Percentiles rank a stretch among this genome's conserved stretches.
Conservation (phyloP, 345 rosid genomes). For the Sonneratia caseolaris region DNA sequence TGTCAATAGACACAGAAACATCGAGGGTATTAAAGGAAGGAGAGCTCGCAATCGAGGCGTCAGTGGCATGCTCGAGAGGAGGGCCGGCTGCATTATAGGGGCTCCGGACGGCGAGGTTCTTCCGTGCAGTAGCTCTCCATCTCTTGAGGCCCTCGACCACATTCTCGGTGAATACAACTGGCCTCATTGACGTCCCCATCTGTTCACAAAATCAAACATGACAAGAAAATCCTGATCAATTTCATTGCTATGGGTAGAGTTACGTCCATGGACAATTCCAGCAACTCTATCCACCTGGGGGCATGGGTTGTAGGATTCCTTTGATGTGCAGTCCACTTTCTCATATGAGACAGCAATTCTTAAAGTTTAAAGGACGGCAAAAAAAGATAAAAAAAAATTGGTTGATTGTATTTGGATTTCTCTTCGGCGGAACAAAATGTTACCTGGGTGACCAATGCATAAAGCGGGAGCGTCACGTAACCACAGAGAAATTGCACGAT, state of each 20-base stretch:
- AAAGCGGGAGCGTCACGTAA: constrained; percentile 53
- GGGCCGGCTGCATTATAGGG: background rate
- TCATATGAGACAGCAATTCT: too few species aligned
- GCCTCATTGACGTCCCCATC: constrained; percentile 56
- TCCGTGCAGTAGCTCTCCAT: constrained; percentile 40
- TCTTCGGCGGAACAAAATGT: too few species aligned
- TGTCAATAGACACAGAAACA: background rate
- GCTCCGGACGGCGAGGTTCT: constrained; percentile 14
- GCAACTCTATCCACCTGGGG: too few species aligned
- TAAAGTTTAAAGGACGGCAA: too few species aligned
- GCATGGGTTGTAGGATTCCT: background rate
- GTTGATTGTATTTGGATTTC: too few species aligned
- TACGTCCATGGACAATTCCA: too few species aligned
- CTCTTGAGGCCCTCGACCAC: constrained; percentile 31
- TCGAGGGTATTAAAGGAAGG: constrained; percentile 24
- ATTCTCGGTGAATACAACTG: constrained; percentile 30
- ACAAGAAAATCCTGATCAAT: background rate
- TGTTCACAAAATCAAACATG: constrained; percentile 11
- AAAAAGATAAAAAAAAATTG: too few species aligned
- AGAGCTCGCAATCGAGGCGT: constrained; percentile 3
- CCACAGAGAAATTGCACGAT: constrained; percentile 42
- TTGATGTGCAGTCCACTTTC: background rate
- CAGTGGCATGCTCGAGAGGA: constrained; percentile 10
- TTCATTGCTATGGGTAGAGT: too few species aligned
- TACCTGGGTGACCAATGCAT: constrained; percentile 59